These are phyloP conservation scores for Gnetum montanum DNA, from an alignment of 75 land plant species.

Conservation along the genomic window DNA sequence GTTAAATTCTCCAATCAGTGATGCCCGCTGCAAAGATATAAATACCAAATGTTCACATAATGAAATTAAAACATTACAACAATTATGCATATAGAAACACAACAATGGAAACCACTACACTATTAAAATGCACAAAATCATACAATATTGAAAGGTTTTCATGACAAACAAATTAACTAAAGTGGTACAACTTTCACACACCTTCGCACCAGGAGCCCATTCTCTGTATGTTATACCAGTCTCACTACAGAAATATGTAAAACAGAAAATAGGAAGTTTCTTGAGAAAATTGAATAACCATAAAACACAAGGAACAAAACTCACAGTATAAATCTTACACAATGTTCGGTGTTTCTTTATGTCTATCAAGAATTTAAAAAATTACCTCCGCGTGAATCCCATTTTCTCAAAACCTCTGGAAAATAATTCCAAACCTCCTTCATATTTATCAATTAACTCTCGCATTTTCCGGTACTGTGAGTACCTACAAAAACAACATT, in stretches of 20 bases:
- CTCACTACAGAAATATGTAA: constrained; percentile 49
- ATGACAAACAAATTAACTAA: neutral
- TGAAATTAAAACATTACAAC: neutral
- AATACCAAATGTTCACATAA: neutral
- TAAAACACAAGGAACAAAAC: no score
- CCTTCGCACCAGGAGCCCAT: constrained; percentile 96
- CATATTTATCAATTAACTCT: constrained; percentile 66
- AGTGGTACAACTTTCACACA: constrained; percentile 15
- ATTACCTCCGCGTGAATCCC: constrained; percentile 76
- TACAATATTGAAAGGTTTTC: no score
- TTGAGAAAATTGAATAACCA: no score
- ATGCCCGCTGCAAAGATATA: constrained; percentile 42
- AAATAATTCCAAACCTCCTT: constrained; percentile 82
- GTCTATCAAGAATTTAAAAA: constrained; percentile 4
- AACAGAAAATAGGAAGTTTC: no score
- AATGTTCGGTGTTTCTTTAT: no score
- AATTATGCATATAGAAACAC: no score
- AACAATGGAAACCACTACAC: no score
- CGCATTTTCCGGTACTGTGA: constrained; percentile 52
- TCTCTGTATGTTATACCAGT: constrained; percentile 79
- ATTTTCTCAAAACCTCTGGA: constrained; percentile 91
- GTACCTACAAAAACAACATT: constrained; percentile 33
- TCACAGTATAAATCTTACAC: no score
- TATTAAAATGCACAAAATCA: no score
- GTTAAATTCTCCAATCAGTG: constrained; percentile 85